Conservation (phyloP, 305 asterid species). For the Caryopteris hybrid region DNA sequence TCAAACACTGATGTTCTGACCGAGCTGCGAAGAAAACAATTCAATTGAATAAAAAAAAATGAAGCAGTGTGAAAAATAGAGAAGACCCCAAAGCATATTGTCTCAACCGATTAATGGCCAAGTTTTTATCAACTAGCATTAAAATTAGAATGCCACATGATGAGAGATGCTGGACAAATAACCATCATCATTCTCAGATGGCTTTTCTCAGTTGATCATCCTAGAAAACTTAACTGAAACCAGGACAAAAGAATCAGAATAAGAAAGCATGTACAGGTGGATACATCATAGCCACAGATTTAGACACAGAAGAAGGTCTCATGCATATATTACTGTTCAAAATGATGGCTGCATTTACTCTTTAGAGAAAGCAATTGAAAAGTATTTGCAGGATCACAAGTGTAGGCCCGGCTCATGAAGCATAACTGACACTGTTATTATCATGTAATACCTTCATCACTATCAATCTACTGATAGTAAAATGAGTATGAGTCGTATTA, state of each 20-base stretch:
- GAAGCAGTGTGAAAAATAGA: too few relatives aligned
- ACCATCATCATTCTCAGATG: too few relatives aligned
- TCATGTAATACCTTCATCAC: neutral
- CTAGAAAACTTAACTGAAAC: too few relatives aligned
- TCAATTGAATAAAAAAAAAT: neutral
- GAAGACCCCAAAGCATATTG: neutral
- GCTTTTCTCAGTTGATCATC: too few relatives aligned
- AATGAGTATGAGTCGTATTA: neutral
- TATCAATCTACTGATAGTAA: neutral
- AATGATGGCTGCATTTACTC: too few relatives aligned
- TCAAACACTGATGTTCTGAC: too few relatives aligned
- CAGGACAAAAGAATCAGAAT: too few relatives aligned
- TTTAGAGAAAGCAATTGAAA: neutral
- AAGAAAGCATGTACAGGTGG: too few relatives aligned
- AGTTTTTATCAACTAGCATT: neutral
- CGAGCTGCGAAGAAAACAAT: too few relatives aligned
- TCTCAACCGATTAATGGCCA: neutral
- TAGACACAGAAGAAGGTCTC: too few relatives aligned
- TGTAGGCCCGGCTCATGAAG: neutral
- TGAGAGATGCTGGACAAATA: neutral
- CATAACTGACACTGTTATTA: neutral
- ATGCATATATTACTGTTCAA: too few relatives aligned
- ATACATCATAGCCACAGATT: too few relatives aligned
- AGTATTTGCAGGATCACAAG: neutral
- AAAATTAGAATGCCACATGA: neutral